Evolutionary conservation across 2,329 filamentous ascomycete genomes (phyloP).

Genomic region (Aureobasidium melanogenum): DNA sequence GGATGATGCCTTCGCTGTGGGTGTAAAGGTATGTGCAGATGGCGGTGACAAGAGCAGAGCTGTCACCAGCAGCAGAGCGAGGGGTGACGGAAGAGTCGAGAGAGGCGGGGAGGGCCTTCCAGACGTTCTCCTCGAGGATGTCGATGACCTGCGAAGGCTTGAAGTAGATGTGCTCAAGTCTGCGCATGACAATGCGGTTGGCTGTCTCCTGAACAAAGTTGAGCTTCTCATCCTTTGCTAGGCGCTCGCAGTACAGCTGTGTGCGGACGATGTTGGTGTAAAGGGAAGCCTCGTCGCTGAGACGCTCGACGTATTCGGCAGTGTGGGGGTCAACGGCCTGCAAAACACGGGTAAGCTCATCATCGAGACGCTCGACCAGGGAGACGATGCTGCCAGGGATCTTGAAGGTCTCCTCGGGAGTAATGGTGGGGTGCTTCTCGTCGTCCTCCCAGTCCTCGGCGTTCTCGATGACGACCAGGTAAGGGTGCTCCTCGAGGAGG

Average conservation of each 20-base stretch:
- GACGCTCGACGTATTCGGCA: slow-evolving; percentile 92
- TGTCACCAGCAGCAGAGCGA: slow-evolving; percentile 58
- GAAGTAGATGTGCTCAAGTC: slow-evolving; percentile 97
- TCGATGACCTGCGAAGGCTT: slow-evolving; percentile 91
- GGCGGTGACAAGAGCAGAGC: slow-evolving; percentile 66
- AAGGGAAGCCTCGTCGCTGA: slow-evolving; percentile 80
- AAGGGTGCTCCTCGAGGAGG: slow-evolving; percentile 67
- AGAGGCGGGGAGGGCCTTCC: slow-evolving; percentile 64
- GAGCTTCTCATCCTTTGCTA: slow-evolving; percentile 61
- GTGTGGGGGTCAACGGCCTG: slow-evolving; percentile 98
- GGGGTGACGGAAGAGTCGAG: slow-evolving; percentile 77
- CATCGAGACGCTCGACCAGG: slow-evolving; percentile 87
- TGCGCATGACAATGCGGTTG: slow-evolving; percentile 87
- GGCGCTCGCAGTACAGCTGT: slow-evolving; percentile 76
- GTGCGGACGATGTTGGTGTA: slow-evolving; percentile 90
- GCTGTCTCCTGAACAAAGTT: slow-evolving; percentile 75
- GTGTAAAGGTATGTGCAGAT: slow-evolving; percentile 93
- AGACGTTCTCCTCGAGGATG: slow-evolving; percentile 89
- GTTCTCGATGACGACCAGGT: slow-evolving; percentile 79
- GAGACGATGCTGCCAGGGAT: slow-evolving; percentile 91
- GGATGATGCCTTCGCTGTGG: slow-evolving; percentile 90
- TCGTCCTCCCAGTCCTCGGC: slow-evolving; percentile 99
- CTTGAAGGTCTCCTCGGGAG: slow-evolving; percentile 71
- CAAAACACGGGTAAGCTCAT: slow-evolving; percentile 93
- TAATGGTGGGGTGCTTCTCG: slow-evolving; percentile 75